These are phyloP conservation scores for Ilex asprella DNA, from an alignment of 257 asterid species.

Conservation along the genomic window DNA sequence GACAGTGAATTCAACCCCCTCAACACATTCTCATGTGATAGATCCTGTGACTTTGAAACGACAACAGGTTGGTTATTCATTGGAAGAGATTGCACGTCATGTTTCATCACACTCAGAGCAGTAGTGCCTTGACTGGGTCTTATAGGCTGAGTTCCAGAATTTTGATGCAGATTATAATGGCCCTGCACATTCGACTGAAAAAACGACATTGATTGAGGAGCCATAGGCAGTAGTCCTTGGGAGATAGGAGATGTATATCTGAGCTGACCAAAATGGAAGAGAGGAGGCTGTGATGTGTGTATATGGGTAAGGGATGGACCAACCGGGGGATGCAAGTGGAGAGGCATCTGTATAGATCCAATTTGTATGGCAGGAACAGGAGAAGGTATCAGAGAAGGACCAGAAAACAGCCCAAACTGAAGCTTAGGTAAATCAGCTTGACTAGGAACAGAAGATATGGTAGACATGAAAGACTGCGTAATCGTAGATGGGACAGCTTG, in stretches of 20 bases:
- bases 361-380: constrained; percentile 96
- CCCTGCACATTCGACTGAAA: constrained; percentile 53
- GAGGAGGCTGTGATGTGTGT: constrained; percentile 69
- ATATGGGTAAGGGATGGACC: constrained; percentile 60
- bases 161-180: constrained; percentile 37
- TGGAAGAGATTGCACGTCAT: constrained; percentile 23
- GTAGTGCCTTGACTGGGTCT: constrained; percentile 40
- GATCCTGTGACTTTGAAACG: constrained; percentile 29
- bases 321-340: constrained; percentile 65
- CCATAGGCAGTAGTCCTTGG: constrained; percentile 56
- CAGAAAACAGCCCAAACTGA: constrained; percentile 97
- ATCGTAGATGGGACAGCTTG: constrained; percentile 31
- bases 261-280: constrained; percentile 85
- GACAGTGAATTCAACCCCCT: constrained; percentile 22
- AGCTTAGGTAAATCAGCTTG: constrained; percentile 63
- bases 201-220: constrained; percentile 55
- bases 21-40: constrained; percentile 28
- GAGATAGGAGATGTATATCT: constrained; percentile 61
- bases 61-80: constrained; percentile 34
- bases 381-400: constrained; percentile 86
- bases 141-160: constrained; percentile 33
- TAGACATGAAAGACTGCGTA: constrained; percentile 32
- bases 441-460: constrained; percentile 35
- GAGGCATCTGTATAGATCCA: constrained; percentile 99
- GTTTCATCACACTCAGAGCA: constrained; percentile 27